A percentile compares a stretch with the other conserved stretches of the same genome.
Conservation (phyloP, 2,329 filamentous ascomycete genomes). For the Penicillium vulpinum region DNA sequence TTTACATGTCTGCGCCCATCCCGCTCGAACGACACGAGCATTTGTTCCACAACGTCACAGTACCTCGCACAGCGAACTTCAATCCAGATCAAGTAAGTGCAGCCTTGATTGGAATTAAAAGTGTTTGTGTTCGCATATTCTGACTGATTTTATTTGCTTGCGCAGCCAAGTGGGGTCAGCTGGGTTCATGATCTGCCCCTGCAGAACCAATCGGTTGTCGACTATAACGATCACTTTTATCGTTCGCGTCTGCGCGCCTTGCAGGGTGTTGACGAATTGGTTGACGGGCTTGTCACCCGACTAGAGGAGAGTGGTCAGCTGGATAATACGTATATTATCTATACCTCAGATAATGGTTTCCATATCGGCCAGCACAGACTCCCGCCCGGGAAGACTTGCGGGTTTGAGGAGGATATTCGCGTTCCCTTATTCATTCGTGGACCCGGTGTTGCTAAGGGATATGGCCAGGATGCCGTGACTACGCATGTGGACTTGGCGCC, state of each 20-base stretch:
- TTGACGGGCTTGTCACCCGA: slow-evolving; percentile 47
- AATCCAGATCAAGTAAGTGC: slow-evolving; percentile 59
- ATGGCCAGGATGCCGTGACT: slow-evolving; percentile 51
- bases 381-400: slow-evolving; percentile 59
- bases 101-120: background rate
- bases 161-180: slow-evolving; percentile 44
- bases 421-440: slow-evolving; percentile 62
- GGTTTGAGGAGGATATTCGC: slow-evolving; percentile 61
- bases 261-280: slow-evolving; percentile 57
- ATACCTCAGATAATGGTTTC: slow-evolving; percentile 62
- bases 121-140: background rate
- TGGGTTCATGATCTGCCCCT: slow-evolving; percentile 49
- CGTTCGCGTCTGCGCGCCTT: slow-evolving; percentile 52
- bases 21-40: slow-evolving; percentile 62
- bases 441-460: slow-evolving; percentile 52
- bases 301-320: slow-evolving; percentile 46
- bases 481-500: slow-evolving; percentile 66
- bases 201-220: slow-evolving; percentile 50
- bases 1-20: slow-evolving; percentile 53
- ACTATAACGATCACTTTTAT: slow-evolving; percentile 56
- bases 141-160: background rate
- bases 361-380: slow-evolving; percentile 62
- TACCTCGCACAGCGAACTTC: slow-evolving; percentile 65
- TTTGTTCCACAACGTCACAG: slow-evolving; percentile 60
- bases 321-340: slow-evolving; percentile 62